Evolutionary conservation across 2,329 filamentous ascomycete species (phyloP).

Genomic region (Hypoxylon sp.): DNA sequence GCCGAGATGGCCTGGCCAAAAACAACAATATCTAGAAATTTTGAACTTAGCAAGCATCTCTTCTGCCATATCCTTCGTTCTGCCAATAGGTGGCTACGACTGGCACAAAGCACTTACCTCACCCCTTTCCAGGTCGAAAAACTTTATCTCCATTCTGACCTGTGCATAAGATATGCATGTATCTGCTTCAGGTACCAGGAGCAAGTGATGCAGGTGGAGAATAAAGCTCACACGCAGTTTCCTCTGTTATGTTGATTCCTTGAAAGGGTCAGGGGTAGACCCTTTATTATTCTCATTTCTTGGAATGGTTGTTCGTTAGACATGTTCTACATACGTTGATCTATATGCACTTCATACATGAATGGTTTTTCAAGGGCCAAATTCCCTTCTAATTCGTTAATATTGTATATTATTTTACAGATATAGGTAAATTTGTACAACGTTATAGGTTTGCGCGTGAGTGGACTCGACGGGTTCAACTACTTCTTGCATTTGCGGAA

Average conservation of each 20-base stretch:
- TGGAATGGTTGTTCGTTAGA: conserved; percentile 15
- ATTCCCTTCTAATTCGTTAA: background rate
- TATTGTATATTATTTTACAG: conserved; percentile 32
- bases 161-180: conserved; percentile 5
- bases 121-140: conserved; percentile 3
- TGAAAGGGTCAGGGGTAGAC: conserved; percentile 4
- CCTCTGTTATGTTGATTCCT: background rate
- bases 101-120: conserved; percentile 17
- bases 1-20: conserved; percentile 11
- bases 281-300: conserved; percentile 9
- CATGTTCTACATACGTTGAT: conserved; percentile 1
- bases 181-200: background rate
- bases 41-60: conserved; percentile 3
- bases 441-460: conserved; percentile 1
- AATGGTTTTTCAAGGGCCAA: conserved; percentile 8
- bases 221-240: conserved; percentile 26
- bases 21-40: conserved; percentile 9
- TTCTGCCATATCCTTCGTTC: conserved; percentile 3
- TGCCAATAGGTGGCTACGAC: background rate
- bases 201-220: conserved; percentile 20
- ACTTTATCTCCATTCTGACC: background rate
- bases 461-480: background rate
- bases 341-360: conserved; percentile 1
- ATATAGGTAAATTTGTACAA: conserved; percentile 18
- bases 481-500: background rate